phyloP scores from a whole-genome alignment of 257 asterid species.

The Solanum tarijense region DNA sequence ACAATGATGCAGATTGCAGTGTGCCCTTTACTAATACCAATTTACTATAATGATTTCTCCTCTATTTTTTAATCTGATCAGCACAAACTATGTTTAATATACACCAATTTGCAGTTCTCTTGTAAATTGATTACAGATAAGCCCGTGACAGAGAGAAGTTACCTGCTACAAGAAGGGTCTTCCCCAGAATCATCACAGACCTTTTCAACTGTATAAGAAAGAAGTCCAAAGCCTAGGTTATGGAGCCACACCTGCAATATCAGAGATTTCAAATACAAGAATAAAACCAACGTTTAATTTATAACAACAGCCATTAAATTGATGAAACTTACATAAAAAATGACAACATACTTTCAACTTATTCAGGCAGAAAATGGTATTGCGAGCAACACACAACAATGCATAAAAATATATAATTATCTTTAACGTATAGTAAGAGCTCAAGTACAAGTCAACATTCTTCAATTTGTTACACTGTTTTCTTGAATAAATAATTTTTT shows the following conservation, averaged over 20 bases:
- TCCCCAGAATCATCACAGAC: slow-evolving; percentile 94
- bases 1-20: background rate
- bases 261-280: background rate
- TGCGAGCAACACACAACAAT: background rate
- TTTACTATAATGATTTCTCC: background rate
- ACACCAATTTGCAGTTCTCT: background rate
- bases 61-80: background rate
- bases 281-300: background rate
- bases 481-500: background rate
- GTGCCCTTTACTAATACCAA: background rate
- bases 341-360: background rate
- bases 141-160: slow-evolving; percentile 5
- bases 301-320: background rate
- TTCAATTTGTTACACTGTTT: background rate
- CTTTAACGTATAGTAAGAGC: background rate
- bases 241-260: slow-evolving; percentile 75
- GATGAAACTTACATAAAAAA: background rate
- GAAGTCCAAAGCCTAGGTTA: slow-evolving; percentile 38
- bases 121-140: background rate
- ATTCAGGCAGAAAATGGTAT: background rate
- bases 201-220: slow-evolving; percentile 48
- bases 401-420: background rate
- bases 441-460: background rate
- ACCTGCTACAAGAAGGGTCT: slow-evolving; percentile 97
- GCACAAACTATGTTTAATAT: background rate